Percentiles rank a stretch among this genome's conserved stretches.
These are phyloP conservation scores for Lentinula sp. DNA, from an alignment of 768 basidiomycete species.

Conservation along the genomic window DNA sequence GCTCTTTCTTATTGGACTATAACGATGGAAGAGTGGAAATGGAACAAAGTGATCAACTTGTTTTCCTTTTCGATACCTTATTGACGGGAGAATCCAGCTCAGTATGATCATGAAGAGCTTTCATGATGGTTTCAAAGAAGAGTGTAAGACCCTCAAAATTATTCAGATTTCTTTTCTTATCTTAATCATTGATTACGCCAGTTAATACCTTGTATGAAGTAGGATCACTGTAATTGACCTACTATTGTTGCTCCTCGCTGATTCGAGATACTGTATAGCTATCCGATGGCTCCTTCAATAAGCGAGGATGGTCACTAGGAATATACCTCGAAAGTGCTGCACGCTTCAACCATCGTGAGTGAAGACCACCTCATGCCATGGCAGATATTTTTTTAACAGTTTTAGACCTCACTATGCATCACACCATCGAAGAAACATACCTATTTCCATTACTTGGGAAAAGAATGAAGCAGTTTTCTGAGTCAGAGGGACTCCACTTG, in stretches of 20 bases:
- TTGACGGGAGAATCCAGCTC: conserved; percentile 12
- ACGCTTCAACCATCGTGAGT: conserved; percentile 34
- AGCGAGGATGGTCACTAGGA: conserved; percentile 34
- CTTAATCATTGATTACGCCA: conserved; percentile 9
- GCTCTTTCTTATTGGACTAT: background rate
- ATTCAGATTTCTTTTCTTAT: background rate
- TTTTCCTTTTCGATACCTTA: background rate
- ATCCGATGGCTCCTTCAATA: conserved; percentile 45
- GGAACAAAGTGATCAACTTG: conserved; percentile 11
- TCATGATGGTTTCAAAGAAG: conserved; percentile 39
- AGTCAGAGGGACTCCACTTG: conserved; percentile 32
- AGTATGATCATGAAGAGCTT: conserved; percentile 28
- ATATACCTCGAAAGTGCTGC: conserved; percentile 34
- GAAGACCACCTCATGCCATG: background rate
- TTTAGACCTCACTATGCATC: conserved; percentile 48
- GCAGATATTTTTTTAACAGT: background rate
- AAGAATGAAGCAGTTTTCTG: conserved; percentile 42
- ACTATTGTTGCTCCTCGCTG: background rate
- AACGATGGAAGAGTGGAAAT: conserved; percentile 13
- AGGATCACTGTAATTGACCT: background rate
- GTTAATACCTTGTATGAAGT: conserved; percentile 43
- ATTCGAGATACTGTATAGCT: conserved; percentile 23
- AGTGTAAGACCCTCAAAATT: conserved; percentile 28
- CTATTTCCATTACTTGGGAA: conserved; percentile 47
- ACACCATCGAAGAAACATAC: conserved; percentile 46